Evolutionary conservation across 768 basidiomycete genomes (phyloP).

Genomic region (Boletus reticulatus): DNA sequence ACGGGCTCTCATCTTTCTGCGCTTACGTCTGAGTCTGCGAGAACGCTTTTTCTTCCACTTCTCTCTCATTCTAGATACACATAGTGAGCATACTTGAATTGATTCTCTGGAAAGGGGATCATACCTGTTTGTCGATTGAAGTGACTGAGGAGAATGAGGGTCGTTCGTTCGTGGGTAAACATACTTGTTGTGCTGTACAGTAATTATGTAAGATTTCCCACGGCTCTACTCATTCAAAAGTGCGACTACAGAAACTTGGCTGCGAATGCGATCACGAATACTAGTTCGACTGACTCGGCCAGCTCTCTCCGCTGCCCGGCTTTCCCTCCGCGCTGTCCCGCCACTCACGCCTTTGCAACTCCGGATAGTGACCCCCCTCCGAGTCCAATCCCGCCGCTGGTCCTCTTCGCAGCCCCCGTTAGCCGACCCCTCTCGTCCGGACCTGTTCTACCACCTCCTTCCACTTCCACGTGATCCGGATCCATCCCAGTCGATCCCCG

Average conservation of each 20-base stretch:
- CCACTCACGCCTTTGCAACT: neutral
- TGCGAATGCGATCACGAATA: constrained; percentile 8
- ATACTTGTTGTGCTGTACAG: constrained; percentile 37
- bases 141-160: constrained; percentile 26
- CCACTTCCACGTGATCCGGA: constrained; percentile 27
- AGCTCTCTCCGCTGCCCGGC: neutral
- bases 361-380: constrained; percentile 10
- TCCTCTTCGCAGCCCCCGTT: constrained; percentile 22
- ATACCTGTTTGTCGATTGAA: constrained; percentile 31
- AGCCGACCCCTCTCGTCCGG: constrained; percentile 59
- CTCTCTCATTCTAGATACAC: constrained; percentile 72
- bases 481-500: constrained; percentile 41
- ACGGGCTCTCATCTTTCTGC: constrained; percentile 95
- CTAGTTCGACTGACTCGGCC: constrained; percentile 4
- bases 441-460: constrained; percentile 68
- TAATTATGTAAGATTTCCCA: constrained; percentile 28
- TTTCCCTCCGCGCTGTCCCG: neutral
- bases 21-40: constrained; percentile 88
- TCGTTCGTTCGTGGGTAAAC: constrained; percentile 15
- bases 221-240: neutral
- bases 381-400: neutral
- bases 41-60: constrained; percentile 98
- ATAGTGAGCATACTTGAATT: neutral
- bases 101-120: neutral
- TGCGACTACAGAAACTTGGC: no score